These are phyloP conservation scores for Colletotrichum spaethianum DNA, from an alignment of 2,329 filamentous ascomycete species.

Conservation along the genomic window DNA sequence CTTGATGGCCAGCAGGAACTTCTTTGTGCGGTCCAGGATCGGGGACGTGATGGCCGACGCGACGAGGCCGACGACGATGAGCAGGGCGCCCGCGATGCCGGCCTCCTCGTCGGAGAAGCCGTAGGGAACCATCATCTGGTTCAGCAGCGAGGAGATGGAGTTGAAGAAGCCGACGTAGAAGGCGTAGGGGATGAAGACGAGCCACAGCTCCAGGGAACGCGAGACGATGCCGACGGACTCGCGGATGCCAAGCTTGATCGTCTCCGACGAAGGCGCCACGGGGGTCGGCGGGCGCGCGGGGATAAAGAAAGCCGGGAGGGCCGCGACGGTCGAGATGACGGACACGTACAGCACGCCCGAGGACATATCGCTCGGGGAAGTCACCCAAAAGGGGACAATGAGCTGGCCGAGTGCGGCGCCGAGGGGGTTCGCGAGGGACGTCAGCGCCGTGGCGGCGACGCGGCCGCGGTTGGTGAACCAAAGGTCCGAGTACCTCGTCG, in stretches of 20 bases:
- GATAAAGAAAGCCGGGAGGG: constrained; percentile 85
- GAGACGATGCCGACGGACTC: constrained; percentile 68
- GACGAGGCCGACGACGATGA: constrained; percentile 91
- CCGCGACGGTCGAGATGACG: constrained; percentile 79
- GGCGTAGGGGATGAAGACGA: constrained; percentile 84
- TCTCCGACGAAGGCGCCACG: constrained; percentile 76
- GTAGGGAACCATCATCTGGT: constrained; percentile 91
- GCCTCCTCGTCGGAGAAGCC: constrained; percentile 87
- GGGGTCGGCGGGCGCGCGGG: constrained; percentile 84
- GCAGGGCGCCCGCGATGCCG: constrained; percentile 88
- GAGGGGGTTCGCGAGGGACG: constrained; percentile 89
- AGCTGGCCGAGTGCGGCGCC: constrained; percentile 92
- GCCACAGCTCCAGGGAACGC: constrained; percentile 80
- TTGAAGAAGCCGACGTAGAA: constrained; percentile 96
- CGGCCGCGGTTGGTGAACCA: constrained; percentile 93
- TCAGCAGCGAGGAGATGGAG: constrained; percentile 87
- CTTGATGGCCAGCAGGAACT: constrained; percentile 81
- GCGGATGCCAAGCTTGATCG: constrained; percentile 67
- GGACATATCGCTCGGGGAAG: constrained; percentile 75
- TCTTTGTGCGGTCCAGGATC: constrained; percentile 87
- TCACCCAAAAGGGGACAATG: constrained; percentile 84
- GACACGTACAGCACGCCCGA: constrained; percentile 88
- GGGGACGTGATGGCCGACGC: constrained; percentile 83
- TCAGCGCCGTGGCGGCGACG: constrained; percentile 88
- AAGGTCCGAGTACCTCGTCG: constrained; percentile 91